Percentiles rank a stretch among this genome's conserved stretches.
Evolutionary conservation across 2,329 filamentous ascomycete species (phyloP).

Genomic region (Arthrinium phaeospermum): DNA sequence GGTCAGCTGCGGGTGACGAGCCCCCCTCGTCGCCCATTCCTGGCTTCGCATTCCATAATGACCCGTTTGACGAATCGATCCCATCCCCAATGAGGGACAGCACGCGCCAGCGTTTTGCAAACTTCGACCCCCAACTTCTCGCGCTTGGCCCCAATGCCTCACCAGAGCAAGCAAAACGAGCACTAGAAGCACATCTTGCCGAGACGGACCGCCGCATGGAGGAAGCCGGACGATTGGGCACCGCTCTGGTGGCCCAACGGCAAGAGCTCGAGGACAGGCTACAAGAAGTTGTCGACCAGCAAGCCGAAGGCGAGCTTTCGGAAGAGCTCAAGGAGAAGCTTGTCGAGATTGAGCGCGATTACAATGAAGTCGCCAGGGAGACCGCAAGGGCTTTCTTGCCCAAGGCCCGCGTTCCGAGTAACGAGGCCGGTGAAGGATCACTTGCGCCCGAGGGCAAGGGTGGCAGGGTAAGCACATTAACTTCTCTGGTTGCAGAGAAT

Average conservation of each 20-base stretch:
- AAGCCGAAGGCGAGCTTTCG: slow-evolving; percentile 78
- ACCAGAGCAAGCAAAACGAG: slow-evolving; percentile 84
- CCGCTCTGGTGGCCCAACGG: slow-evolving; percentile 84
- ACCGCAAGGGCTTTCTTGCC: slow-evolving; percentile 86
- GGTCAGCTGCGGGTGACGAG: slow-evolving; percentile 44
- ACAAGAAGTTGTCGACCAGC: slow-evolving; percentile 80
- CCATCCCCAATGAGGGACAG: slow-evolving; percentile 44
- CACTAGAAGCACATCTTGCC: slow-evolving; percentile 86
- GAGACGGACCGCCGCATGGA: slow-evolving; percentile 92
- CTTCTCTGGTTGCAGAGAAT: not conserved
- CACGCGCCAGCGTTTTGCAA: slow-evolving; percentile 74
- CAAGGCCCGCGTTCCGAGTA: slow-evolving; percentile 80
- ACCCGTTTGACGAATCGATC: slow-evolving; percentile 62
- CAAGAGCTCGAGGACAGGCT: slow-evolving; percentile 82
- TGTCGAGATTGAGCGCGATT: slow-evolving; percentile 88
- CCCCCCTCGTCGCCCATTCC: slow-evolving; percentile 44
- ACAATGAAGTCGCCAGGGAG: slow-evolving; percentile 90
- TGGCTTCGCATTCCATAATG: slow-evolving; percentile 42
- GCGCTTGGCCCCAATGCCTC: slow-evolving; percentile 78
- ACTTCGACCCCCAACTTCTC: slow-evolving; percentile 82
- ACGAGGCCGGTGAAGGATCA: slow-evolving; percentile 60
- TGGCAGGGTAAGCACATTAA: slow-evolving; percentile 53
- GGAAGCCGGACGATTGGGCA: slow-evolving; percentile 85
- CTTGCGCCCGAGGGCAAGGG: slow-evolving; percentile 58
- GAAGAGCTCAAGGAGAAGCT: slow-evolving; percentile 84